These are phyloP conservation scores for Scleroderma bovista DNA, from an alignment of 768 basidiomycete species.

Conservation along the genomic window DNA sequence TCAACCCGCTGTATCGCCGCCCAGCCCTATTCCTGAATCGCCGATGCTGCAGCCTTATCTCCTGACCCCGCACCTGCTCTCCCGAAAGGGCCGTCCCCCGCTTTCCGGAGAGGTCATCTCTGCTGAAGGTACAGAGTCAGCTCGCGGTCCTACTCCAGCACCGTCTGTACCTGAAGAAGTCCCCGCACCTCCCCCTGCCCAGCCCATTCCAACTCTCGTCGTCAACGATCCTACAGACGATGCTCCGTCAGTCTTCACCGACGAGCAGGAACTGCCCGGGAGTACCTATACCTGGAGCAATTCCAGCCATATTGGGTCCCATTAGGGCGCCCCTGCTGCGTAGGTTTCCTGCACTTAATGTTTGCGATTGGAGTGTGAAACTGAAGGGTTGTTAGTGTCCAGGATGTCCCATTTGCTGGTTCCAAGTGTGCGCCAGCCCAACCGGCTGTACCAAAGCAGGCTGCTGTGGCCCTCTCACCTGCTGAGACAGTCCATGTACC, in stretches of 20 bases:
- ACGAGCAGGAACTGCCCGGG: too few species aligned
- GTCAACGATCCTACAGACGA: too few species aligned
- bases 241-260: too few species aligned
- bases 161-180: too few species aligned
- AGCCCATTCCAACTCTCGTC: too few species aligned
- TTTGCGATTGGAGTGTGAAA: too few species aligned
- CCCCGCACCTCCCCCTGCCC: too few species aligned
- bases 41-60: slow-evolving; percentile 44
- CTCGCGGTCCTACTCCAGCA: too few species aligned
- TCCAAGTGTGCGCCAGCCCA: slow-evolving; percentile 2
- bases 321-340: too few species aligned
- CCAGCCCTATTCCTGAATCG: slow-evolving; percentile 68
- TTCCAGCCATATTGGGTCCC: too few species aligned
- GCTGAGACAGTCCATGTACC: slow-evolving; percentile 25
- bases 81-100: slow-evolving; percentile 38
- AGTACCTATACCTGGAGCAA: too few species aligned
- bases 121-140: slow-evolving; percentile 11
- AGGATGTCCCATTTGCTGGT: slow-evolving; percentile 26
- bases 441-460: slow-evolving; percentile 6
- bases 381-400: slow-evolving; percentile 7
- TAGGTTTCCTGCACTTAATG: too few species aligned
- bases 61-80: slow-evolving; percentile 22
- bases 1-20: slow-evolving; percentile 27
- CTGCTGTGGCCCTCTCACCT: slow-evolving; percentile 15
- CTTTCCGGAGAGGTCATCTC: slow-evolving; percentile 29